Evolutionary conservation across 345 rosid genomes (phyloP).

Genomic region (Eucalyptus guilfoylei): DNA sequence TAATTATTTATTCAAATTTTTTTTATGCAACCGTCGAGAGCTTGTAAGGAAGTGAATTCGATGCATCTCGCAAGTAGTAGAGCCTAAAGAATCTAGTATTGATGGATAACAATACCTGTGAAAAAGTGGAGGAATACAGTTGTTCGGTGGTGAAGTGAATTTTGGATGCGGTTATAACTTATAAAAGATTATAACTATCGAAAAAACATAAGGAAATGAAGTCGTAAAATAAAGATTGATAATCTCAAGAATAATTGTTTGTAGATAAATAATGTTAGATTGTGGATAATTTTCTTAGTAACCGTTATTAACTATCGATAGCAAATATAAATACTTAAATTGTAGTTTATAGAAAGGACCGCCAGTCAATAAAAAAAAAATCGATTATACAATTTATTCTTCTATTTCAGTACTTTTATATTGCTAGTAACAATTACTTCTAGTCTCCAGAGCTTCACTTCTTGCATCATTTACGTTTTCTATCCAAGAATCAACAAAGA

Average conservation of each 20-base stretch:
- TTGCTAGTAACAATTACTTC: rapidly evolving
- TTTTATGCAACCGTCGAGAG: neutral
- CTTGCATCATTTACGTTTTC: no score
- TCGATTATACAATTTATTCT: no score
- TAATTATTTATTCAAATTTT: neutral
- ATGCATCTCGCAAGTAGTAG: neutral
- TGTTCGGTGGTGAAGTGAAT: rapidly evolving
- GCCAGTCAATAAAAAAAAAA: rapidly evolving
- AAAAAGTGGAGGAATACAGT: neutral
- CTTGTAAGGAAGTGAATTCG: neutral
- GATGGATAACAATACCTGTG: neutral
- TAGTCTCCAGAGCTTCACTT: rapidly evolving
- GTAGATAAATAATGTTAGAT: no score
- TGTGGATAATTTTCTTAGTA: no score
- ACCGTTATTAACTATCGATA: rapidly evolving
- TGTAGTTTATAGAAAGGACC: no score
- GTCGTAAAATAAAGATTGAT: neutral
- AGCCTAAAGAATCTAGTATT: rapidly evolving
- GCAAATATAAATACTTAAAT: neutral
- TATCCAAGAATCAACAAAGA: neutral
- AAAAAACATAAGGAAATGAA: neutral
- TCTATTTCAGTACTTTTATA: no score
- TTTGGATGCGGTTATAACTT: neutral
- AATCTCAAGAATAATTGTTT: neutral
- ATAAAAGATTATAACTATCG: no score